Evolutionary conservation across 1,139 yeast genomes (phyloP), one percentile per base, ranked within the genome.

Genomic region (Candida neerlandica): DNA sequence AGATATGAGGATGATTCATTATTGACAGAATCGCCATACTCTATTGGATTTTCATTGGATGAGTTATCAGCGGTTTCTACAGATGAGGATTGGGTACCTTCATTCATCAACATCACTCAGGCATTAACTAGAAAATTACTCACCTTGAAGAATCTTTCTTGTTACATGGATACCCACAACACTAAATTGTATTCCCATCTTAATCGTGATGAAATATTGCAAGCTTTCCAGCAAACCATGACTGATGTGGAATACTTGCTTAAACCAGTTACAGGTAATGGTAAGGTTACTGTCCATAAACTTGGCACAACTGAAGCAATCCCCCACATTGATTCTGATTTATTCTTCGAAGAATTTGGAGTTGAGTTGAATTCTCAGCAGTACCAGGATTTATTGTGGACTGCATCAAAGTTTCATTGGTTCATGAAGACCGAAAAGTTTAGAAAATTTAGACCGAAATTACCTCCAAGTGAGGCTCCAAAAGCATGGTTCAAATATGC

Each of bases 1-100:
- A 78, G 99, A 51, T 94, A 92, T 62, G 99, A 95, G 63, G 99
- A 95, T 67, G 80, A 76, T 44, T 77, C 81, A 10, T 76, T 81
- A 6, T 81, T 86, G 58, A 81, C 90, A 0, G 86, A 83, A 54
- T 65, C 70, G 38, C 96, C 97, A 1, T 89, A 89, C 58, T 78
- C 97, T 0, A 70, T 92, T 32, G 99, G 99, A 7, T 59, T 90
- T 18, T 86, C 96, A 0, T 76, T 95, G 49, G 81, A 82, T 45
- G 98, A 95, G 66, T 75, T 95, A 43, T 90, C 97, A 0, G 99
- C 97, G 0, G 87, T 90, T 0, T 89, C 97, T 0, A 86, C 98
- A 0, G 94, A 92, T 65, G 84, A 80, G 29, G 71, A 81, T 34
- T 95, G 99, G 99, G 69, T 77, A 18, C 96, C 96, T 1, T 85